Percentiles rank a stretch among this genome's conserved stretches.
phyloP scores from a whole-genome alignment of 495 filamentous ascomycete genomes.

The Lentithecium fluviatile region DNA sequence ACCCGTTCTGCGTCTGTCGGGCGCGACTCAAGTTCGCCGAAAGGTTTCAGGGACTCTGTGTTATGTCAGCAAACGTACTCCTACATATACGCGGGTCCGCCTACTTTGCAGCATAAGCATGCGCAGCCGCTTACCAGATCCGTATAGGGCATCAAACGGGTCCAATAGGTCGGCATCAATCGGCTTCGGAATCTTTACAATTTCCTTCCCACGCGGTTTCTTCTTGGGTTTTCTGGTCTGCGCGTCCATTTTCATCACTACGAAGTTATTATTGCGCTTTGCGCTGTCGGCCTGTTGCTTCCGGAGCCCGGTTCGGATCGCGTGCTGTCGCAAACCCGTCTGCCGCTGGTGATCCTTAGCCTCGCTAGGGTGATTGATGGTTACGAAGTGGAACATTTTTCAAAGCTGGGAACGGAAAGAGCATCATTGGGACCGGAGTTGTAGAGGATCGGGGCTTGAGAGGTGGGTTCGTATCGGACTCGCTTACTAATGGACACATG shows the following conservation, averaged over 20 bases:
- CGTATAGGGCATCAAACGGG: constrained; percentile 13
- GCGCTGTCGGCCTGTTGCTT: background rate
- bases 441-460: no score
- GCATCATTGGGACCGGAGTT: no score
- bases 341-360: background rate
- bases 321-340: no score
- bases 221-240: background rate
- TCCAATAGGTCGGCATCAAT: background rate
- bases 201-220: background rate
- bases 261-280: background rate
- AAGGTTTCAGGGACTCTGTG: background rate
- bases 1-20: background rate
- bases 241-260: background rate
- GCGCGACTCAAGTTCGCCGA: constrained; percentile 5
- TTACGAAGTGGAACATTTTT: background rate
- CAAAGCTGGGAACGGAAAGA: no score
- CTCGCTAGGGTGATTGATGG: background rate
- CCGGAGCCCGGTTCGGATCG: background rate
- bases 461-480: no score
- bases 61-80: background rate
- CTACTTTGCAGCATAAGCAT: constrained; percentile 7
- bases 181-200: background rate
- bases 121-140: constrained; percentile 1
- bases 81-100: background rate
- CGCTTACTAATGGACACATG: no score